These are phyloP conservation scores for Rhexocercosporidium sp. DNA, from an alignment of 2,329 filamentous ascomycete genomes.

Conservation along the genomic window DNA sequence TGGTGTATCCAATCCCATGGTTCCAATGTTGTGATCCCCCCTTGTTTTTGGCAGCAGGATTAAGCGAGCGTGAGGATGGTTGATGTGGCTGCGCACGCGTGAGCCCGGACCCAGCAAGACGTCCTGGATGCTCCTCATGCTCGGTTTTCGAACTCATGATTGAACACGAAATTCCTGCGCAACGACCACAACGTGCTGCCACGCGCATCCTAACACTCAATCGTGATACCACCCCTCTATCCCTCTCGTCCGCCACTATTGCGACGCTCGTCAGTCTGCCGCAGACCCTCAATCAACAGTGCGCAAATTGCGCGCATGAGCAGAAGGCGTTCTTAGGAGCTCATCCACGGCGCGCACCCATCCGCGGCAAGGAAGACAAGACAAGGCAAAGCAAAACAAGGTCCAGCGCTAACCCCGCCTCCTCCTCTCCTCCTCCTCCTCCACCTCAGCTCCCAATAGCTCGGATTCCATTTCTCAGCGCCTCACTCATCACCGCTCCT, in stretches of 20 bases:
- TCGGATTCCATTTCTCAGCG: constrained; percentile 23
- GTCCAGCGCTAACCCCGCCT: constrained; percentile 30
- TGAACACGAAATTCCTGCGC: constrained; percentile 20
- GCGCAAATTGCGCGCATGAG: constrained; percentile 19
- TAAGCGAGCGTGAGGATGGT: constrained; percentile 1
- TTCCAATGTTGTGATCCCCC: constrained; percentile 1
- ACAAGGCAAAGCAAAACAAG: not conserved
- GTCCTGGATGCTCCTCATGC: not conserved
- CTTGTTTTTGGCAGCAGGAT: constrained; percentile 1
- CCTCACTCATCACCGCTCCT: too few species aligned
- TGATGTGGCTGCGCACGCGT: constrained; percentile 15
- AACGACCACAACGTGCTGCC: constrained; percentile 33
- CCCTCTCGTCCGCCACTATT: constrained; percentile 5
- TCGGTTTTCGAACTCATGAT: not conserved
- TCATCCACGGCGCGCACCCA: not conserved
- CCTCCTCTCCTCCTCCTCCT: constrained; percentile 14
- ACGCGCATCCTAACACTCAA: constrained; percentile 27
- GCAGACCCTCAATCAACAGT: not conserved
- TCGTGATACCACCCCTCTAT: constrained; percentile 18
- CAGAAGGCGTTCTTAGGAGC: constrained; percentile 9
- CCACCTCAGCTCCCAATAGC: constrained; percentile 23
- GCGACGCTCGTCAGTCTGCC: constrained; percentile 4
- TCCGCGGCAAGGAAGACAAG: not conserved
- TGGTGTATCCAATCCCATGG: not conserved
- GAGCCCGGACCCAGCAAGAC: not conserved